Conservation (phyloP, 2,329 filamentous ascomycete genomes). For the Amylocarpus encephaloides region DNA sequence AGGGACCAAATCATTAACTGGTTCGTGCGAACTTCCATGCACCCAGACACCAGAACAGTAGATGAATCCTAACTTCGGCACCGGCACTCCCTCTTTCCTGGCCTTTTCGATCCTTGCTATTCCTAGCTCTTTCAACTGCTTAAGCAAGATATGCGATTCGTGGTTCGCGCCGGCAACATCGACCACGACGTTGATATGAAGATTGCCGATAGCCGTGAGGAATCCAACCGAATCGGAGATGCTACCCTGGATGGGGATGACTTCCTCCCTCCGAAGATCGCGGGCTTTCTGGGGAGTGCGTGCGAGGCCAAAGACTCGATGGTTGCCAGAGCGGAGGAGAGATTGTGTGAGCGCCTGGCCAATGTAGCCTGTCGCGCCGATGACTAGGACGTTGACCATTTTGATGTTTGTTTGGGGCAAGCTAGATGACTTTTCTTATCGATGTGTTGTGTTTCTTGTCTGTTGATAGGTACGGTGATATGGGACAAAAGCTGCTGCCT, state of each 20-base stretch:
- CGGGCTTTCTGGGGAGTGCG: slow-evolving; percentile 30
- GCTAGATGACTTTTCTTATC: neutral
- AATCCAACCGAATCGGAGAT: slow-evolving; percentile 15
- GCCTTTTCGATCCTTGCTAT: slow-evolving; percentile 18
- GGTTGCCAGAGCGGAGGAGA: slow-evolving; percentile 33
- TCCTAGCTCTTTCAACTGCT: slow-evolving; percentile 20
- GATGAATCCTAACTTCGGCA: slow-evolving; percentile 34
- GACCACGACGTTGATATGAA: slow-evolving; percentile 33
- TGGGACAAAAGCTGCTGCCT: too few species aligned
- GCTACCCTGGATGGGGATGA: slow-evolving; percentile 30
- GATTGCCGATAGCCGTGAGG: slow-evolving; percentile 20
- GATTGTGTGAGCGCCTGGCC: slow-evolving; percentile 47
- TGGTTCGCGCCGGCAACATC: slow-evolving; percentile 28
- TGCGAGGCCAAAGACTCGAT: slow-evolving; percentile 34
- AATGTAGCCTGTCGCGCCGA: slow-evolving; percentile 49
- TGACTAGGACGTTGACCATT: slow-evolving; percentile 39
- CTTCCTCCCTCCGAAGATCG: slow-evolving; percentile 29
- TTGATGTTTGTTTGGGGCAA: slow-evolving; percentile 2
- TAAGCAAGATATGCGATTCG: slow-evolving; percentile 23
- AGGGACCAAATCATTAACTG: slow-evolving; percentile 29
- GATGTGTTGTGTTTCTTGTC: too few species aligned
- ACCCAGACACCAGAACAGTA: slow-evolving; percentile 36
- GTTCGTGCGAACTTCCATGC: slow-evolving; percentile 28
- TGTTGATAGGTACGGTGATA: too few species aligned
- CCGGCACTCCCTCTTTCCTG: slow-evolving; percentile 14